These are phyloP conservation scores for Plasmodium coatneyi DNA, from an alignment of 169 alveolate genomes.

Conservation along the genomic window DNA sequence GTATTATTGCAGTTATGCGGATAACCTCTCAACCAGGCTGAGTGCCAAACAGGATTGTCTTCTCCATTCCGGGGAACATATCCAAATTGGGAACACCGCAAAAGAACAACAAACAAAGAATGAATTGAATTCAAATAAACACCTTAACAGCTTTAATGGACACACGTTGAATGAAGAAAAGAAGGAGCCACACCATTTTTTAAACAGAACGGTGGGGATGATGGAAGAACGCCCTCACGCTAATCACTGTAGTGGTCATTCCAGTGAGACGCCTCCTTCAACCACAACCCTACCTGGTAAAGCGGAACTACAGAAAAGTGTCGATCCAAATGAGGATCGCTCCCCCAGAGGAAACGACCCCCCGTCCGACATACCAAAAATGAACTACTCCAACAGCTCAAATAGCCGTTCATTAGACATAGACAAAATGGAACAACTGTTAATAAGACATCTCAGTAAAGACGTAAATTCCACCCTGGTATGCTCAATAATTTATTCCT, in stretches of 20 bases:
- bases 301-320: not conserved
- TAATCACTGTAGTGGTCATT: not conserved
- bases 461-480: slow-evolving; percentile 42
- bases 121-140: not conserved
- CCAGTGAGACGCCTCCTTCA: not conserved
- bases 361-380: not conserved
- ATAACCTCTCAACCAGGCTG: not conserved
- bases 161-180: not conserved
- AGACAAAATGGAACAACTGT: not conserved
- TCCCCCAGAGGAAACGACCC: not conserved
- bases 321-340: not conserved
- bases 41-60: not conserved
- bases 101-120: not conserved
- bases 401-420: not conserved
- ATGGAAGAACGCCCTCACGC: not conserved
- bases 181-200: not conserved
- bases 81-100: not conserved
- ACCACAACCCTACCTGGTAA: not conserved
- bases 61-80: not conserved
- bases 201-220: not conserved
- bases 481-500: slow-evolving; percentile 65
- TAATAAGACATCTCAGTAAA: slow-evolving; percentile 27
- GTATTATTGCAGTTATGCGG: not conserved
- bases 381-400: not conserved
- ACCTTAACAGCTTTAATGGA: not conserved